Percentiles rank a stretch among this genome's conserved stretches.
Conservation (phyloP, 2,329 filamentous ascomycete genomes). For the Aspergillus persii region DNA sequence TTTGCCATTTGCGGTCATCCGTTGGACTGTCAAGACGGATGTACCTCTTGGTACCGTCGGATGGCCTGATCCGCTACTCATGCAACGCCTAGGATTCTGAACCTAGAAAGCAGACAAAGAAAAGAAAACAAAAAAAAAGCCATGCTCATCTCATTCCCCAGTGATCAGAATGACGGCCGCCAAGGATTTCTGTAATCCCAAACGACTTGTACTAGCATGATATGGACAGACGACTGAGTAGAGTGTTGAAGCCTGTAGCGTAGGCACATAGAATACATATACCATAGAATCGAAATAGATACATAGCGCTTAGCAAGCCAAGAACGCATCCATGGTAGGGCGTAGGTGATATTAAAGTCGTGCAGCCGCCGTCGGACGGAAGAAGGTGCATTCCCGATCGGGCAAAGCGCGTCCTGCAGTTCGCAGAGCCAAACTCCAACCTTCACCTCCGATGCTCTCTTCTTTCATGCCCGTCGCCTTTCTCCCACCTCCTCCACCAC, state of each 20-base stretch:
- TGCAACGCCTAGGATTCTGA: background rate
- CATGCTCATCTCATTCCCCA: background rate
- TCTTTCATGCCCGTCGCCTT: constrained; percentile 4
- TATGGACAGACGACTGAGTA: constrained; percentile 1
- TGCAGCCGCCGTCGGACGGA: background rate
- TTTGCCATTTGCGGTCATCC: background rate
- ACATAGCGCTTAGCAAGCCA: background rate
- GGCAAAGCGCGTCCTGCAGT: constrained; percentile 20
- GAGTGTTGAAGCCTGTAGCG: background rate
- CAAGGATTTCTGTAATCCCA: background rate
- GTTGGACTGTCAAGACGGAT: background rate
- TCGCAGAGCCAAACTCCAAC: constrained; percentile 9
- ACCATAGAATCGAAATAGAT: background rate
- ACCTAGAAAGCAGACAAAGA: background rate
- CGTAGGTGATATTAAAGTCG: too few relatives aligned
- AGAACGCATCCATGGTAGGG: too few relatives aligned
- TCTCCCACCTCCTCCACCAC: background rate
- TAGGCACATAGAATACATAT: constrained; percentile 4
- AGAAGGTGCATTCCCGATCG: constrained; percentile 14
- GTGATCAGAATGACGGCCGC: background rate
- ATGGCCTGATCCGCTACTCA: background rate
- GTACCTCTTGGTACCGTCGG: background rate
- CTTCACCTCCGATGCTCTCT: constrained; percentile 4
- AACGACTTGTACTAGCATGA: background rate
- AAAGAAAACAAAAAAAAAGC: background rate